A percentile compares a stretch with the other conserved stretches of the same genome.
Evolutionary conservation across 306 rosid species (phyloP).

Genomic region (Coriaria nepalensis): DNA sequence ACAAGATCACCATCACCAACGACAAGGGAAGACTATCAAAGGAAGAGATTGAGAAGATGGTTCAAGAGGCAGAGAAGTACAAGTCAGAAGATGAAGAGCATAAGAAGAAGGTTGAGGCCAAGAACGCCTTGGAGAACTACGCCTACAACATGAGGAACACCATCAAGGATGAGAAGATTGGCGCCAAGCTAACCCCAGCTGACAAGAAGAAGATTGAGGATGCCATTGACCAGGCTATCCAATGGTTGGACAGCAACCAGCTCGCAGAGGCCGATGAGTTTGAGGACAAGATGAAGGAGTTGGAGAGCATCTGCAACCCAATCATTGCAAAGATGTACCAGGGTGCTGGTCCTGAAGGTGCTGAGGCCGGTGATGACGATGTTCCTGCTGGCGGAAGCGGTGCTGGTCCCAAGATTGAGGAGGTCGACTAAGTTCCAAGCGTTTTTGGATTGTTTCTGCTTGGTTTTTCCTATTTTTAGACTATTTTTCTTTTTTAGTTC

Average conservation of each 20-base stretch:
- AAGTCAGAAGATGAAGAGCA: slow-evolving; percentile 64
- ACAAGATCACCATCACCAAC: slow-evolving; percentile 67
- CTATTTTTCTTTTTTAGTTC: not conserved
- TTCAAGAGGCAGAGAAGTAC: slow-evolving; percentile 71
- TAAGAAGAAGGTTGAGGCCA: slow-evolving; percentile 49
- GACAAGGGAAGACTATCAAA: slow-evolving; percentile 65
- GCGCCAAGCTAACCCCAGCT: slow-evolving; percentile 32
- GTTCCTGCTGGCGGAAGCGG: slow-evolving; percentile 38
- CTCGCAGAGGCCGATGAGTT: slow-evolving; percentile 56
- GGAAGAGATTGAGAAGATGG: slow-evolving; percentile 76
- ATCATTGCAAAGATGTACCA: slow-evolving; percentile 76
- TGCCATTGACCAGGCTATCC: slow-evolving; percentile 49
- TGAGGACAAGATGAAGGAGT: slow-evolving; percentile 69
- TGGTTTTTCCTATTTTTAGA: not conserved
- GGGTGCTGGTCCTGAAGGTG: slow-evolving; percentile 40
- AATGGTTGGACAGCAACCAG: slow-evolving; percentile 57
- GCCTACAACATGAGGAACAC: slow-evolving; percentile 65
- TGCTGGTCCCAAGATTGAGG: slow-evolving; percentile 72
- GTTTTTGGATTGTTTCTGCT: not conserved
- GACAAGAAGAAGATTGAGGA: slow-evolving; percentile 67
- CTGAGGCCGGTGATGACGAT: slow-evolving; percentile 36
- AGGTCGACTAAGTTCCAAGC: slow-evolving; percentile 34
- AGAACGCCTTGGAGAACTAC: slow-evolving; percentile 56
- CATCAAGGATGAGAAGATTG: slow-evolving; percentile 49
- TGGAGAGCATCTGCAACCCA: slow-evolving; percentile 68